Base-by-base conservation (phyloP, 2,329 filamentous ascomycete genomes). In the Colletotrichum musicola region DNA sequence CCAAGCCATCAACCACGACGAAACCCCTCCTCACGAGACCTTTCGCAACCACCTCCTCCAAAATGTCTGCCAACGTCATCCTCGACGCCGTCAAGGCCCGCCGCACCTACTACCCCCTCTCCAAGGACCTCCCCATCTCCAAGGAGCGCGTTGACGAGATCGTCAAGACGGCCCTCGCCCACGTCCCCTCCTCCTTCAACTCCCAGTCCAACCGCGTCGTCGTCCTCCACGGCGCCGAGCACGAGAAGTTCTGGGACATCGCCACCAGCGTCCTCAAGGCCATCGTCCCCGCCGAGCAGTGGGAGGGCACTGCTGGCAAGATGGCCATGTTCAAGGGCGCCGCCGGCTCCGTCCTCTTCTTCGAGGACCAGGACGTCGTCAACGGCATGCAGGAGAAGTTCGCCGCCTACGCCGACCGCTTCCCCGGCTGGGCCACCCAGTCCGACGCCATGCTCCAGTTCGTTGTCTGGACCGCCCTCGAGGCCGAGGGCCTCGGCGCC, bases 291-390 rank as follows among this genome's bases (percentile, higher is more conserved):
- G 84, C 81, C 4, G 90, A 91, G 16, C 77, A 83, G 71, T 94
- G 88, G 84, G 81, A 88, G 77, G 62, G 78, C 72, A 92, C 83
- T 14, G 75, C 72, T 63, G 71, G 74, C 73, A 81, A 81, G 75
- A 76, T 85, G 70, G 78, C 75, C 72, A 75, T 82, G 74, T 95
- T 97, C 85, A 88, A 87, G 81, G 89, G 78, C 64, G 93, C 81
- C 20, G 93, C 94, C 73, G 95, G 93, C 74, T 93, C 93, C 61
- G 91, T 95, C 75, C 89, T 98, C 75, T 97, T 97, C 89, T 97
- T 93, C 84, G 91, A 93, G 82, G 93, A 97, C 83, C 86, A 89
- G 72, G 82, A 86, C 62, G 86, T 88, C 73, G 86, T 95, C 79
- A 81, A 91, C 73, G 82, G 78, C 64, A 86, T 93, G 75, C 88